These are phyloP conservation scores for Xylaria nigripes DNA, from an alignment of 495 filamentous ascomycete species.

Conservation along the genomic window DNA sequence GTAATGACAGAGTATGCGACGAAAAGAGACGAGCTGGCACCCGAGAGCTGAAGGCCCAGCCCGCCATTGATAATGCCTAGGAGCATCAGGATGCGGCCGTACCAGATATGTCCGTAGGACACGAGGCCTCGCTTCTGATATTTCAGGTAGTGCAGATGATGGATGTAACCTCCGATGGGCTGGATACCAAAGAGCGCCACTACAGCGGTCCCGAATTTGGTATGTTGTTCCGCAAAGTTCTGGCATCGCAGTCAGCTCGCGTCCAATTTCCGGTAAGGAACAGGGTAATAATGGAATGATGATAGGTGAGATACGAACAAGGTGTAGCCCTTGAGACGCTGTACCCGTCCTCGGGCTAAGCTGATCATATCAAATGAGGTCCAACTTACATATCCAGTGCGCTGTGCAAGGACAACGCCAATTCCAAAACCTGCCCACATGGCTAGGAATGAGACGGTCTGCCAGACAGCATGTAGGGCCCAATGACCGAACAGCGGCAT, in stretches of 20 bases:
- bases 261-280: background rate
- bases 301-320: too few relatives aligned
- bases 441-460: constrained; percentile 47
- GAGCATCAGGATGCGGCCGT: constrained; percentile 52
- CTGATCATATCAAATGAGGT: background rate
- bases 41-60: constrained; percentile 50
- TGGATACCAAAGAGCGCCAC: constrained; percentile 53
- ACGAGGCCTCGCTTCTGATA: constrained; percentile 41
- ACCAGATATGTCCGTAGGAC: constrained; percentile 62
- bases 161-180: constrained; percentile 53
- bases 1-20: constrained; percentile 55
- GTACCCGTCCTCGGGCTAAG: too few relatives aligned
- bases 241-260: constrained; percentile 16
- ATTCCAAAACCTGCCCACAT: constrained; percentile 55
- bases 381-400: constrained; percentile 32
- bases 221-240: constrained; percentile 37
- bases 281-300: background rate
- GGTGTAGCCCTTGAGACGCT: too few relatives aligned
- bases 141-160: constrained; percentile 51
- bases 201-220: constrained; percentile 52
- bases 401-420: constrained; percentile 45
- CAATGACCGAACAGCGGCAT: constrained; percentile 46
- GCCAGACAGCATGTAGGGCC: constrained; percentile 50
- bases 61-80: constrained; percentile 68
- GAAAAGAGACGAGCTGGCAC: constrained; percentile 34